Conservation (phyloP, 345 rosid species). For the Eucalyptus albens region DNA sequence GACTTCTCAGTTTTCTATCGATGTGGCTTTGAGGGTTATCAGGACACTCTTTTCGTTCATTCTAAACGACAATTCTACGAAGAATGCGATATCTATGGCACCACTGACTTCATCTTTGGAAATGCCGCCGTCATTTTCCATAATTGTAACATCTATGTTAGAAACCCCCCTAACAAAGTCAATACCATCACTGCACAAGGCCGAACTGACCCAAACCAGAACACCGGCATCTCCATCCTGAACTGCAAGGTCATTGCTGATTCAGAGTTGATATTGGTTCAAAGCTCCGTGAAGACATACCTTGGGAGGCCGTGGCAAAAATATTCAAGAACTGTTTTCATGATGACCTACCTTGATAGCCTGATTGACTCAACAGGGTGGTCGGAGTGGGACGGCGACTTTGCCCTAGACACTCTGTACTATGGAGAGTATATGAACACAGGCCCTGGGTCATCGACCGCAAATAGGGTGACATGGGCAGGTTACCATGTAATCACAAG, state of each 20-base stretch:
- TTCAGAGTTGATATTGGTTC: conserved; percentile 29
- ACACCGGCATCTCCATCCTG: conserved; percentile 52
- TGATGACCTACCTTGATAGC: conserved; percentile 36
- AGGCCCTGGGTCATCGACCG: conserved; percentile 33
- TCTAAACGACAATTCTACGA: conserved; percentile 57
- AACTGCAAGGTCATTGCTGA: conserved; percentile 37
- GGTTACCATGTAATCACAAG: conserved; percentile 32
- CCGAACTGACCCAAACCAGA: conserved; percentile 46
- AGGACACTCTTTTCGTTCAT: conserved; percentile 59
- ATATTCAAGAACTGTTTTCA: conserved; percentile 35
- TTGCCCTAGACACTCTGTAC: conserved; percentile 27
- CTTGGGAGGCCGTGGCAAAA: conserved; percentile 53
- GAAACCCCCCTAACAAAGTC: conserved; percentile 27
- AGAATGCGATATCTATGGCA: conserved; percentile 50
- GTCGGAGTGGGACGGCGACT: conserved; percentile 43
- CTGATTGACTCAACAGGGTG: conserved; percentile 41
- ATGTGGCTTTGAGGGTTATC: conserved; percentile 53
- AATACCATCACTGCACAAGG: conserved; percentile 48
- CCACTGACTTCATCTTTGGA: conserved; percentile 50
- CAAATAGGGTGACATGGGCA: conserved; percentile 33
- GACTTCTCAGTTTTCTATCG: conserved; percentile 54
- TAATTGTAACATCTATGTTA: conserved; percentile 35
- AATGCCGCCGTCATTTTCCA: conserved; percentile 50
- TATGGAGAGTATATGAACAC: conserved; percentile 50
- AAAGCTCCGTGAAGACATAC: conserved; percentile 38